These are phyloP conservation scores for Parsonsia alboflavescens DNA, from an alignment of 257 asterid species.

Conservation along the genomic window DNA sequence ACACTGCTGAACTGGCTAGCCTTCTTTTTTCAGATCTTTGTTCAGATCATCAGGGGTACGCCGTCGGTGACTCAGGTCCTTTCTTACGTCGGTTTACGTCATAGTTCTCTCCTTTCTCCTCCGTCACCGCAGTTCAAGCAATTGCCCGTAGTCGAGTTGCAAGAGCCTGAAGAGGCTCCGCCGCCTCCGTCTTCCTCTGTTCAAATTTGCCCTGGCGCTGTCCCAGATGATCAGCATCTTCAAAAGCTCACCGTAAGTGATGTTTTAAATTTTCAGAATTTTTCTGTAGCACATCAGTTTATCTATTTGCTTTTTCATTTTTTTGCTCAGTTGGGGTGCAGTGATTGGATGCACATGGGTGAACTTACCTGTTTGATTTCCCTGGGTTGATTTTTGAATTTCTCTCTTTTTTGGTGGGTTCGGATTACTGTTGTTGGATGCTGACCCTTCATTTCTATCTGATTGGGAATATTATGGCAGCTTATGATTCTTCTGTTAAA, in stretches of 20 bases:
- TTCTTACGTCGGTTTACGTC: conserved; percentile 57
- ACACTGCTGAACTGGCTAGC: conserved; percentile 74
- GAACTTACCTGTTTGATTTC: not conserved
- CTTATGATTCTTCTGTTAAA: conserved; percentile 4
- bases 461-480: conserved; percentile 1
- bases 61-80: conserved; percentile 74
- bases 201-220: conserved; percentile 13
- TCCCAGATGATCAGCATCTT: conserved; percentile 15
- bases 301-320: not conserved
- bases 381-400: not conserved
- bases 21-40: conserved; percentile 86
- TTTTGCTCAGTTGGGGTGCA: not conserved
- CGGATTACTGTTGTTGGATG: conserved; percentile 1
- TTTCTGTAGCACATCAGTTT: not conserved
- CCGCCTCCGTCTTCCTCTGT: conserved; percentile 23
- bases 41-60: conserved; percentile 84
- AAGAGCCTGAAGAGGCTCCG: conserved; percentile 41
- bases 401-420: conserved; percentile 1
- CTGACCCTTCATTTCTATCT: not conserved
- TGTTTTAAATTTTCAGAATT: not conserved
- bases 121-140: conserved; percentile 54
- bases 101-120: conserved; percentile 42
- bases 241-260: conserved; percentile 34
- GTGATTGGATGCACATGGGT: not conserved
- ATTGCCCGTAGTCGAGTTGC: conserved; percentile 63